Conservation (phyloP, 768 basidiomycete species). For the Heimioporus sp. region DNA sequence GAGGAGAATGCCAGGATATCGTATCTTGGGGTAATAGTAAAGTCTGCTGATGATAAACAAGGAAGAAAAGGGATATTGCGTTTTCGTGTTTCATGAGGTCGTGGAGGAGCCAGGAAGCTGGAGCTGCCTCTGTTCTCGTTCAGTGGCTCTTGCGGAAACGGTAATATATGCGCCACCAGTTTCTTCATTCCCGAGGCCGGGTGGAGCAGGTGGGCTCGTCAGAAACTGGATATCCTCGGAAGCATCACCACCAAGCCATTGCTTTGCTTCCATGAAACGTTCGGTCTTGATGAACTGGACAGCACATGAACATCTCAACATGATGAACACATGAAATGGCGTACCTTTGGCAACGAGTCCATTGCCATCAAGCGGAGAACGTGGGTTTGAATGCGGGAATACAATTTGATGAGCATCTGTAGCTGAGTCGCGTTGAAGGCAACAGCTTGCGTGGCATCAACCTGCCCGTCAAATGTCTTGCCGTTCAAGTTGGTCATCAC, state of each 20-base stretch:
- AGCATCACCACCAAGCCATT: conserved; percentile 77
- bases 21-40: conserved; percentile 26
- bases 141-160: conserved; percentile 75
- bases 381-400: conserved; percentile 95
- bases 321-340: conserved; percentile 12
- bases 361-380: conserved; percentile 98
- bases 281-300: conserved; percentile 84
- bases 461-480: conserved; percentile 73
- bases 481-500: conserved; percentile 78
- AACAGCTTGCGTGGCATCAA: conserved; percentile 77
- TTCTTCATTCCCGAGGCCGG: conserved; percentile 68
- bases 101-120: conserved; percentile 25
- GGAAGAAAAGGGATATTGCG: conserved; percentile 10
- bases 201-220: conserved; percentile 61
- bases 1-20: conserved; percentile 25
- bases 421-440: conserved; percentile 94
- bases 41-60: conserved; percentile 19
- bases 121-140: conserved; percentile 46
- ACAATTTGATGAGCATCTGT: conserved; percentile 88
- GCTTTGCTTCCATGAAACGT: conserved; percentile 74
- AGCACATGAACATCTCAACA: conserved; percentile 9
- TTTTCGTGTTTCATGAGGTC: conserved; percentile 26
- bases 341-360: conserved; percentile 95
- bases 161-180: conserved; percentile 85
- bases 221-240: conserved; percentile 58